These are phyloP conservation scores for Podila epigama DNA, from an alignment of 192 early-diverging fungal genomes.

Conservation along the genomic window DNA sequence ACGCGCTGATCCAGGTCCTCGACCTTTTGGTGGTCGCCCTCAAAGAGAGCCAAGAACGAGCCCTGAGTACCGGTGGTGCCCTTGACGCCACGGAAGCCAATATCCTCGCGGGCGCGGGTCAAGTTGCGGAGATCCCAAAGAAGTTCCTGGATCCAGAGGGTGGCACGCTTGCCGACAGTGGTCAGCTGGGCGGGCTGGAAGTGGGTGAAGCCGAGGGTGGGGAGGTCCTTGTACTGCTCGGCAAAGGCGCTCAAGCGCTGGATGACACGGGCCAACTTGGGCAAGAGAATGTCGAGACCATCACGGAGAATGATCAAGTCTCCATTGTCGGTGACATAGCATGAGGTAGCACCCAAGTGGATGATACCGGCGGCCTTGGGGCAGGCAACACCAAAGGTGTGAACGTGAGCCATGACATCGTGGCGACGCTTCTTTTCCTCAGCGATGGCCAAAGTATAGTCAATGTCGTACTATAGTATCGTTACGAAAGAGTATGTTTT, in stretches of 20 bases:
- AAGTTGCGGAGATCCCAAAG: conserved; percentile 97
- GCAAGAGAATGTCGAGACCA: conserved; percentile 89
- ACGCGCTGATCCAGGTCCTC: conserved; percentile 92
- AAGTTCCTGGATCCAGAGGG: conserved; percentile 96
- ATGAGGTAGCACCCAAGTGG: conserved; percentile 97
- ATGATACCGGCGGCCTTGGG: conserved; percentile 94
- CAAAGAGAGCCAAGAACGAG: conserved; percentile 94
- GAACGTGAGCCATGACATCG: conserved; percentile 99
- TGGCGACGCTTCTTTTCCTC: conserved; percentile 96
- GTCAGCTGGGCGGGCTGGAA: conserved; percentile 99
- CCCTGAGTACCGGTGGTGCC: conserved; percentile 99
- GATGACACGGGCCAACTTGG: conserved; percentile 87
- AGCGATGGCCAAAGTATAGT: conserved; percentile 85
- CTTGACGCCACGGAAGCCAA: conserved; percentile 96
- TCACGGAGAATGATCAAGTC: conserved; percentile 97
- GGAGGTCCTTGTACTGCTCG: conserved; percentile 78
- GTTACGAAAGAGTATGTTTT: no score
- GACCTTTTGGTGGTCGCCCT: conserved; percentile 93
- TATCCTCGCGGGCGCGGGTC: conserved; percentile 83
- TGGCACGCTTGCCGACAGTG: conserved; percentile 97
- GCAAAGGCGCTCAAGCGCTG: conserved; percentile 84
- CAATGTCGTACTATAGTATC: conserved; percentile 70
- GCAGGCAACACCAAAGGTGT: conserved; percentile 88
- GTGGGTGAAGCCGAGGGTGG: conserved; percentile 98
- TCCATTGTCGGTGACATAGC: conserved; percentile 99